Evolutionary conservation across 257 asterid genomes (phyloP).

Genomic region (Lantana camara): DNA sequence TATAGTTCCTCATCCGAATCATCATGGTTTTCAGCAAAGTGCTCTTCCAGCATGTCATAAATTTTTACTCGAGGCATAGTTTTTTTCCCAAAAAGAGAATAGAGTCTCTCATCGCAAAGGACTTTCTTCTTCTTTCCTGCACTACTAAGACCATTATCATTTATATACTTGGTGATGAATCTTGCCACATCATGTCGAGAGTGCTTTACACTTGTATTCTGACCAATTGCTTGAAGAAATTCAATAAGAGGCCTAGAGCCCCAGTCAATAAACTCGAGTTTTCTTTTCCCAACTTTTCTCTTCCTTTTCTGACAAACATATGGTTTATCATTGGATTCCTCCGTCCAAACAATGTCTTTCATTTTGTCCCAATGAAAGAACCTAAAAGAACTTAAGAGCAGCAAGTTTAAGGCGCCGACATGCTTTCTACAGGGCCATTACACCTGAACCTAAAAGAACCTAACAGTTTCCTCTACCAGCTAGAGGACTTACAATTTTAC

Average conservation of each 20-base stretch:
- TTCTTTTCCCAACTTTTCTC: slow-evolving; percentile 52
- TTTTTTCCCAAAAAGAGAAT: slow-evolving; percentile 70
- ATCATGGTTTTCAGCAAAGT: slow-evolving; percentile 72
- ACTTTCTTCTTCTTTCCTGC: slow-evolving; percentile 75
- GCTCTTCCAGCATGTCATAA: slow-evolving; percentile 69
- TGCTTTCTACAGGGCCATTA: neutral
- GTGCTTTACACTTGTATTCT: slow-evolving; percentile 53
- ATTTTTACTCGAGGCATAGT: slow-evolving; percentile 53
- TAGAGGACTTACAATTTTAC: slow-evolving; percentile 13
- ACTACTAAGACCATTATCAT: slow-evolving; percentile 51
- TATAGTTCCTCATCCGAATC: slow-evolving; percentile 65
- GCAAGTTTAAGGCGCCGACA: slow-evolving; percentile 18
- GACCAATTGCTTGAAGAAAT: slow-evolving; percentile 75
- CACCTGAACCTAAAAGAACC: neutral
- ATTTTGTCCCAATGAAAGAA: slow-evolving; percentile 34
- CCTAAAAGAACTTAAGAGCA: slow-evolving; percentile 24
- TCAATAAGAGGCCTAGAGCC: slow-evolving; percentile 78
- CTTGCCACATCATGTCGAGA: slow-evolving; percentile 62
- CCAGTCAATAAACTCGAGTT: slow-evolving; percentile 73
- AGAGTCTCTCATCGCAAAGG: slow-evolving; percentile 67
- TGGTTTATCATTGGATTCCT: slow-evolving; percentile 42
- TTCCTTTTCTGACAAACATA: slow-evolving; percentile 54
- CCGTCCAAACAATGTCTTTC: slow-evolving; percentile 71
- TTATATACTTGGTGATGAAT: slow-evolving; percentile 54
- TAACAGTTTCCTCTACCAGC: slow-evolving; percentile 12